Conservation (phyloP, 305 asterid species). For the Ruellia speciosa region DNA sequence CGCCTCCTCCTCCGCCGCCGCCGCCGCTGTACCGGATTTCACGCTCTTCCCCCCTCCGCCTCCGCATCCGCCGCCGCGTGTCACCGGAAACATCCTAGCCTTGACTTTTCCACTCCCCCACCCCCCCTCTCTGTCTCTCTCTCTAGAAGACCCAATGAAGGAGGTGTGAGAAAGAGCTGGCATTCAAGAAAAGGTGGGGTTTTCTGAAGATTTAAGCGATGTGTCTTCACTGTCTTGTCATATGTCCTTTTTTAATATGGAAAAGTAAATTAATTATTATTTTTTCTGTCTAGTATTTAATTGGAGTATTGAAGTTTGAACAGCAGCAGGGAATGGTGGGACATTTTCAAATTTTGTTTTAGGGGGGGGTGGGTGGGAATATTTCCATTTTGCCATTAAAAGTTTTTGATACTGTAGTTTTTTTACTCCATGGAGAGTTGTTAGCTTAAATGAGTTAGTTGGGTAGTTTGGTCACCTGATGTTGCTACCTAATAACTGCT, state of each 20-base stretch:
- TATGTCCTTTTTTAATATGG: not conserved
- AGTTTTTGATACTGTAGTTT: no score
- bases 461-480: not conserved
- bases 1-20: constrained; percentile 13
- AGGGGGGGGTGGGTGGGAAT: no score
- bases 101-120: constrained; percentile 14
- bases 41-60: not conserved
- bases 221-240: not conserved
- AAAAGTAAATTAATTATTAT: no score
- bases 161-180: not conserved
- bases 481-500: not conserved
- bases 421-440: not conserved
- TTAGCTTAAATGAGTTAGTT: no score
- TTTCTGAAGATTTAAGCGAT: not conserved
- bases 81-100: constrained; percentile 48
- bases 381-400: no score
- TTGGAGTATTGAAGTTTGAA: no score
- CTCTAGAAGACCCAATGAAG: not conserved
- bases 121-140: constrained; percentile 9
- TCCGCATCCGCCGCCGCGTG: constrained; percentile 42
- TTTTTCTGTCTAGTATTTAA: no score
- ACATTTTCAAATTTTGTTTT: no score
- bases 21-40: not conserved
- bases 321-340: no score
- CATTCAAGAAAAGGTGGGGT: not conserved